Conservation (phyloP, 2,329 filamentous ascomycete species). For the Rhytidhysteron rufulum region DNA sequence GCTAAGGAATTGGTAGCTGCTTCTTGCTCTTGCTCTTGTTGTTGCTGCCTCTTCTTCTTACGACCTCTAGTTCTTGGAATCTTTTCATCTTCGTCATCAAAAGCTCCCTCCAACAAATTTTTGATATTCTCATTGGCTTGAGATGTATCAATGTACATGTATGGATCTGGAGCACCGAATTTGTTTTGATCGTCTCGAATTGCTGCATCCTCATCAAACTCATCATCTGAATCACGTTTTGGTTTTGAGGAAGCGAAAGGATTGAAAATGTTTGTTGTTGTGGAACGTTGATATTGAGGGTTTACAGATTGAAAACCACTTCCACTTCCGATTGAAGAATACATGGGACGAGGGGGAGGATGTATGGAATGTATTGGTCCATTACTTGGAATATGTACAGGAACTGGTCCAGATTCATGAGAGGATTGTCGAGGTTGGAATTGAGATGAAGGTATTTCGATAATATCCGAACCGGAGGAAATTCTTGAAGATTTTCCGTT, state of each 20-base stretch:
- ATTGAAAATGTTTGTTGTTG: slow-evolving; percentile 26
- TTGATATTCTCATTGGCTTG: slow-evolving; percentile 76
- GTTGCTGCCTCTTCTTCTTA: slow-evolving; percentile 39
- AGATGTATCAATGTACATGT: slow-evolving; percentile 63
- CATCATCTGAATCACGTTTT: slow-evolving; percentile 39
- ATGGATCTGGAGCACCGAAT: slow-evolving; percentile 54
- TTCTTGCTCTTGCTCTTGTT: slow-evolving; percentile 27
- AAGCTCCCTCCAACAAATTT: slow-evolving; percentile 73
- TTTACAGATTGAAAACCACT: slow-evolving; percentile 39
- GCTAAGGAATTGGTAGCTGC: slow-evolving; percentile 37
- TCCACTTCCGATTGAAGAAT: slow-evolving; percentile 47
- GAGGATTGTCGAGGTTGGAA: slow-evolving; percentile 25
- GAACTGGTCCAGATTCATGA: slow-evolving; percentile 33
- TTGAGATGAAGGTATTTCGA: slow-evolving; percentile 31
- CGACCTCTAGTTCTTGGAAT: slow-evolving; percentile 43
- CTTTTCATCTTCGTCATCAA: slow-evolving; percentile 68
- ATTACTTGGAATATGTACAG: slow-evolving; percentile 49
- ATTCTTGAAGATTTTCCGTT: background rate
- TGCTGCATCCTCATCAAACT: slow-evolving; percentile 46
- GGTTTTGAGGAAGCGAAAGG: slow-evolving; percentile 52
- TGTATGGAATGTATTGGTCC: slow-evolving; percentile 40
- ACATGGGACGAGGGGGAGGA: slow-evolving; percentile 51
- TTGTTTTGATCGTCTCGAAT: slow-evolving; percentile 43
- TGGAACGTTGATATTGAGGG: slow-evolving; percentile 1
- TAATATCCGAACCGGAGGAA: slow-evolving; percentile 26